Evolutionary conservation across 78 protist genomes (phyloP).

Genomic region (Polysphondylium violaceum): DNA sequence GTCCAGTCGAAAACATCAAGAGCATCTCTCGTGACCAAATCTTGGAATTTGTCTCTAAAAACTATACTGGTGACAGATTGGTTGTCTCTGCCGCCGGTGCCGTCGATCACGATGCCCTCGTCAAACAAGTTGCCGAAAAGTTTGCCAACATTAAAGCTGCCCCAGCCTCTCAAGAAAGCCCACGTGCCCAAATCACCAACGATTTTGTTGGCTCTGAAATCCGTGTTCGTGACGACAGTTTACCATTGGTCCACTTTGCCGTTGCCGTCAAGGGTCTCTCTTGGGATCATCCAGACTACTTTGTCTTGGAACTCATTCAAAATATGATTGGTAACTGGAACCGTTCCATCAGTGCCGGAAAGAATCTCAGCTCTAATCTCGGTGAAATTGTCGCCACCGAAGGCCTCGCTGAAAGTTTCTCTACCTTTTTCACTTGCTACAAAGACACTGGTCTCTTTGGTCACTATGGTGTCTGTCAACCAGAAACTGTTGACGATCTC

Average conservation of each 20-base stretch:
- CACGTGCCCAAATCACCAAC: neutral
- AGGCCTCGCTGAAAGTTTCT: slow-evolving; percentile 78
- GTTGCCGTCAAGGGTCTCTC: slow-evolving; percentile 82
- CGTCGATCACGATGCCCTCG: slow-evolving; percentile 92
- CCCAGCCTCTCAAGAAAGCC: neutral
- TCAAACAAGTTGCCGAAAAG: slow-evolving; percentile 69
- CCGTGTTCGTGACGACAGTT: slow-evolving; percentile 83
- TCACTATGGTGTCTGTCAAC: slow-evolving; percentile 78
- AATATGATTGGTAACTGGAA: slow-evolving; percentile 92
- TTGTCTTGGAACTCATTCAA: slow-evolving; percentile 82
- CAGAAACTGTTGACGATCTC: slow-evolving; percentile 78
- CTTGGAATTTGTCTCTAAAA: slow-evolving; percentile 67
- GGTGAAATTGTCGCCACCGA: slow-evolving; percentile 83
- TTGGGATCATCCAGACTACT: slow-evolving; percentile 88
- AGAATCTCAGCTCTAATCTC: slow-evolving; percentile 76
- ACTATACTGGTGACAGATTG: slow-evolving; percentile 96
- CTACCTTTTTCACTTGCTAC: slow-evolving; percentile 94
- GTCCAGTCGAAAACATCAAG: slow-evolving; percentile 92
- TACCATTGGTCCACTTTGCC: slow-evolving; percentile 84
- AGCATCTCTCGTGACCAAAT: slow-evolving; percentile 84
- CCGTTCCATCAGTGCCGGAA: slow-evolving; percentile 78
- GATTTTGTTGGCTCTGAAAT: slow-evolving; percentile 72
- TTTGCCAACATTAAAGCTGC: slow-evolving; percentile 74
- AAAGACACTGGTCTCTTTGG: slow-evolving; percentile 98
- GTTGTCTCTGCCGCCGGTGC: slow-evolving; percentile 95